These are phyloP conservation scores for Aegilops umbellulata DNA, from an alignment of 176 grass and related monocot species.

Conservation along the genomic window DNA sequence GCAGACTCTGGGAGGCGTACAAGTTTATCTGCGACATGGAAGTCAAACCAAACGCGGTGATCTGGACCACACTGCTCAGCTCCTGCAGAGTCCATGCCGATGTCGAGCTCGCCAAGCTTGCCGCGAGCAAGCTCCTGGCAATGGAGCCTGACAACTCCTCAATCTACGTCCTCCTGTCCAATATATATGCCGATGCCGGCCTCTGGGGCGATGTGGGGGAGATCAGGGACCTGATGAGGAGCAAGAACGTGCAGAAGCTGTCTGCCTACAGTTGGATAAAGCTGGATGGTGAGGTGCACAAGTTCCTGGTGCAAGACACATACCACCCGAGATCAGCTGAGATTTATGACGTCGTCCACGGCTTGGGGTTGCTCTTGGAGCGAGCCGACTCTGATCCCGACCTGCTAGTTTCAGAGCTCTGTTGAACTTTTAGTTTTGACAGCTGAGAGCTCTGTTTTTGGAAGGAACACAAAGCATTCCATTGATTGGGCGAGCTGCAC, in stretches of 20 bases:
- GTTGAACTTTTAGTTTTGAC: constrained; percentile 2
- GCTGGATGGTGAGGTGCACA: constrained; percentile 61
- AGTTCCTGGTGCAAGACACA: constrained; percentile 70
- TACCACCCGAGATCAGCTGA: constrained; percentile 55
- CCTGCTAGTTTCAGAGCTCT: constrained; percentile 35
- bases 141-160: constrained; percentile 68
- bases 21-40: constrained; percentile 74
- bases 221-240: constrained; percentile 70
- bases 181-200: constrained; percentile 61
- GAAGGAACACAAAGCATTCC: neutral
- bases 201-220: constrained; percentile 61
- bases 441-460: neutral
- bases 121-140: constrained; percentile 42
- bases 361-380: constrained; percentile 57
- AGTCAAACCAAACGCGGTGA: constrained; percentile 61
- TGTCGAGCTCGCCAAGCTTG: constrained; percentile 60
- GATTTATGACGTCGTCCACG: constrained; percentile 49
- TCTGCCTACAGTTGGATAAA: constrained; percentile 90
- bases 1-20: constrained; percentile 59
- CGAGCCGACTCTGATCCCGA: constrained; percentile 19
- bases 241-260: constrained; percentile 77
- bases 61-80: constrained; percentile 75
- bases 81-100: constrained; percentile 60
- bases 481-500: neutral
- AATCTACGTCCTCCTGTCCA: constrained; percentile 72